phyloP scores from a whole-genome alignment of 1,284 basidiomycete genomes.

The Phaffia rhodozyma region DNA sequence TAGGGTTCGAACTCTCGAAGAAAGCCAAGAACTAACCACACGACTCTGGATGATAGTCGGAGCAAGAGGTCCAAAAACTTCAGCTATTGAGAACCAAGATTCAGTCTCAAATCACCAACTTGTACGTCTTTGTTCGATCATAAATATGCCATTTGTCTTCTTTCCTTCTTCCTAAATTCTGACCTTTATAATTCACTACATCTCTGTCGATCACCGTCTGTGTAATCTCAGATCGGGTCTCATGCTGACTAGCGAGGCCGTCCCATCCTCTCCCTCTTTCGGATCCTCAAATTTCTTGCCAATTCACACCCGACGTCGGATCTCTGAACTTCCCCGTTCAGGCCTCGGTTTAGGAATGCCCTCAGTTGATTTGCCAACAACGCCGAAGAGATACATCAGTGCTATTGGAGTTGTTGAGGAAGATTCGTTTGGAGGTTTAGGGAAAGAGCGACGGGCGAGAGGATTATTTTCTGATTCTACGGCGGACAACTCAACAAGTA shows the following conservation, averaged over 20 bases:
- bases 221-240: background rate
- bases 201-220: background rate
- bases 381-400: background rate
- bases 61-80: constrained; percentile 11
- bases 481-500: background rate
- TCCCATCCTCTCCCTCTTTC: background rate
- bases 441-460: background rate
- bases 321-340: constrained; percentile 30
- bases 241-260: constrained; percentile 5
- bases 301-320: constrained; percentile 30
- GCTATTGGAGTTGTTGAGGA: constrained; percentile 5
- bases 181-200: background rate
- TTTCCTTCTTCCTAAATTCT: background rate
- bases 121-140: background rate
- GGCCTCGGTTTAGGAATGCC: constrained; percentile 25
- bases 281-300: constrained; percentile 13
- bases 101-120: constrained; percentile 8
- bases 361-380: background rate
- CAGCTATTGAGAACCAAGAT: constrained; percentile 12
- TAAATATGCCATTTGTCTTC: too few relatives aligned
- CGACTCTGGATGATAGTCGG: background rate
- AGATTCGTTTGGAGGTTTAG: background rate
- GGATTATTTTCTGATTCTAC: background rate
- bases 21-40: too few relatives aligned
- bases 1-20: constrained; percentile 19